Evolutionary conservation across 2,329 filamentous ascomycete genomes (phyloP).

Genomic region (Aspergillus neoniger): DNA sequence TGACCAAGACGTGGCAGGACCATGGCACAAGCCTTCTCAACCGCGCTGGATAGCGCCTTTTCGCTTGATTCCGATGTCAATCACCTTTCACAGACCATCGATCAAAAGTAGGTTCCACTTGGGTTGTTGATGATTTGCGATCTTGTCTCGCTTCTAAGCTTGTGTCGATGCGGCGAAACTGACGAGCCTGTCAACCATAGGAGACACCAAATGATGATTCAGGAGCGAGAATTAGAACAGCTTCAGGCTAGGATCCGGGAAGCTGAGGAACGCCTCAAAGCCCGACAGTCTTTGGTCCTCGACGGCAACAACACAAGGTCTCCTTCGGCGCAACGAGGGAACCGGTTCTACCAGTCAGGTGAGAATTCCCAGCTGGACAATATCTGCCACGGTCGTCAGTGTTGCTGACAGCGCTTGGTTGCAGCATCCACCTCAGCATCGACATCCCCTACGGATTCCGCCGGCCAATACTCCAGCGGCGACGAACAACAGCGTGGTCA

Average conservation of each 20-base stretch:
- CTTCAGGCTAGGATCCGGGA: conserved; percentile 82
- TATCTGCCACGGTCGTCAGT: background rate
- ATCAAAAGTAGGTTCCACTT: conserved; percentile 71
- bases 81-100: conserved; percentile 71
- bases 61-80: conserved; percentile 78
- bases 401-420: conserved; percentile 16
- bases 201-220: conserved; percentile 74
- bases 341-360: conserved; percentile 25
- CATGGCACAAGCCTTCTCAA: conserved; percentile 82
- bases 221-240: conserved; percentile 77
- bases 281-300: conserved; percentile 24
- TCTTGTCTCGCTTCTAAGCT: background rate
- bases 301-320: conserved; percentile 16
- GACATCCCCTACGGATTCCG: conserved; percentile 25
- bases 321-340: conserved; percentile 18
- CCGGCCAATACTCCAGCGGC: conserved; percentile 27
- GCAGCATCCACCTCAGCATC: conserved; percentile 20
- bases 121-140: conserved; percentile 5
- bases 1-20: conserved; percentile 59
- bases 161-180: conserved; percentile 4
- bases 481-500: conserved; percentile 26
- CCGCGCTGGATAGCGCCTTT: conserved; percentile 85
- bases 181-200: conserved; percentile 48
- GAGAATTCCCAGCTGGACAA: conserved; percentile 15
- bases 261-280: conserved; percentile 75